Evolutionary conservation across 2,329 filamentous ascomycete genomes (phyloP).

Genomic region (Hypoxylon sp.): DNA sequence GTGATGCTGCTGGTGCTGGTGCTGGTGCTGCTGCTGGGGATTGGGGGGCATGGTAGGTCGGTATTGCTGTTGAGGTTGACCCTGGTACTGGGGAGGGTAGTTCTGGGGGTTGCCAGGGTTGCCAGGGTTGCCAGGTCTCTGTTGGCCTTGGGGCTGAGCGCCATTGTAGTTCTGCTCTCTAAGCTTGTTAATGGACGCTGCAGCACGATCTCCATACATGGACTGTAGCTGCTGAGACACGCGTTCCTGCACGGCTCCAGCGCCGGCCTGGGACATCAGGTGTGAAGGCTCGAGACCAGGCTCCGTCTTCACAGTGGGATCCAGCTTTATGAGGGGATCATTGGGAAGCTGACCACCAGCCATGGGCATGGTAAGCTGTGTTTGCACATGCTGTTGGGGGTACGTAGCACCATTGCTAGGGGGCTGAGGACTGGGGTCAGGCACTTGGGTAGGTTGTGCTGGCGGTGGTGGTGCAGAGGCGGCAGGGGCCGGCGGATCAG

Average conservation of each 20-base stretch:
- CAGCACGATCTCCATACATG: constrained; percentile 70
- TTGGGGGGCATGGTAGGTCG: constrained; percentile 35
- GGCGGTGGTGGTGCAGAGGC: constrained; percentile 49
- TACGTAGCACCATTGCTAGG: constrained; percentile 43
- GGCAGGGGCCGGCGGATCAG: constrained; percentile 63
- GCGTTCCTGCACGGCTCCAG: constrained; percentile 58
- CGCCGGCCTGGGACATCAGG: constrained; percentile 47
- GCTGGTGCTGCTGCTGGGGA: constrained; percentile 44
- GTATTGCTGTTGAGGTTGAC: constrained; percentile 46
- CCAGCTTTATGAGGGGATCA: constrained; percentile 54
- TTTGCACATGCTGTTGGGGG: constrained; percentile 41
- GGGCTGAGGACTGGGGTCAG: constrained; percentile 33
- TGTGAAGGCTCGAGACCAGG: constrained; percentile 54
- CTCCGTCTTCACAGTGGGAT: constrained; percentile 60
- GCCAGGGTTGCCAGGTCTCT: constrained; percentile 38
- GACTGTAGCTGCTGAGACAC: constrained; percentile 65
- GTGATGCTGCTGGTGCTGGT: constrained; percentile 44
- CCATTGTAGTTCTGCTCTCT: constrained; percentile 46
- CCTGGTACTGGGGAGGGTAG: constrained; percentile 41
- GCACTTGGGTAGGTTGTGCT: constrained; percentile 37
- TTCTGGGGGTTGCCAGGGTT: constrained; percentile 36
- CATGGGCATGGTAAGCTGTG: constrained; percentile 41
- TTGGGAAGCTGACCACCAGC: constrained; percentile 34
- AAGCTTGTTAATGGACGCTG: constrained; percentile 71
- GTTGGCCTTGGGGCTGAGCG: constrained; percentile 40